Base-by-base conservation (phyloP, 2,329 filamentous ascomycete species). In the Dryadomyces sulphureus region DNA sequence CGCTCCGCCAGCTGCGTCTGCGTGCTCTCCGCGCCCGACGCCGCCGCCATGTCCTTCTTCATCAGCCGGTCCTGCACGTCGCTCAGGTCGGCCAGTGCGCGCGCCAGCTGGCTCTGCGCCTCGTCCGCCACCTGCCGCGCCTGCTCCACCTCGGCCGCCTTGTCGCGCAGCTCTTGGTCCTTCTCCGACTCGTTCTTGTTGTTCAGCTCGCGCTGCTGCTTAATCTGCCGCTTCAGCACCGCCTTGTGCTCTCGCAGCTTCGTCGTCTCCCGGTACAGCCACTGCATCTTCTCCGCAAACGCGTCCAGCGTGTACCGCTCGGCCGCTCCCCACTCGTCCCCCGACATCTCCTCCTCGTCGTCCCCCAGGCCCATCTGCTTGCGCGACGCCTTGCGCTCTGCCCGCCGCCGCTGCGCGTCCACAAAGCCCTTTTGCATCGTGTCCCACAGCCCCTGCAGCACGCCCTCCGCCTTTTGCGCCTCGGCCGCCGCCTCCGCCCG, bases 141-240 rank as follows among this genome's bases (percentile, higher is more conserved):
- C 24, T 56, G 56, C 35, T 58, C 54, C 7, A 84, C 58, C 53
- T 81, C 72, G 16, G 73, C 69, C 45, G 70, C 66, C 54, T 75
- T 78, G 41, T 67, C 60, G 21, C 72, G 66, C n/a, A 84, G 60
- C 51, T 83, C 75, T 36, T 72, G 72, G 54, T 83, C 80, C 56
- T 80, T 77, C 50, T 80, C 73, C 19, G 75, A 70, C 53, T 94
- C 87, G 1, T 86, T 88, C 57, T 89, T 89, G 65, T 73, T 88
- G 64, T 94, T 94, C 48, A 95, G 73, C 57, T 94, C 87, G 48
- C 89, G 83, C 63, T 96, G 90, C 60, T 96, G 89, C 65, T 94
- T 90, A 56, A 95, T 90, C 60, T 96, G 89, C 38, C 88, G 79
- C 56, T 90, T 83, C 8, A 96, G 72, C 20, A 94, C 89, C 42